Base-by-base conservation (phyloP, 345 rosid species). In the Salix udensis region DNA sequence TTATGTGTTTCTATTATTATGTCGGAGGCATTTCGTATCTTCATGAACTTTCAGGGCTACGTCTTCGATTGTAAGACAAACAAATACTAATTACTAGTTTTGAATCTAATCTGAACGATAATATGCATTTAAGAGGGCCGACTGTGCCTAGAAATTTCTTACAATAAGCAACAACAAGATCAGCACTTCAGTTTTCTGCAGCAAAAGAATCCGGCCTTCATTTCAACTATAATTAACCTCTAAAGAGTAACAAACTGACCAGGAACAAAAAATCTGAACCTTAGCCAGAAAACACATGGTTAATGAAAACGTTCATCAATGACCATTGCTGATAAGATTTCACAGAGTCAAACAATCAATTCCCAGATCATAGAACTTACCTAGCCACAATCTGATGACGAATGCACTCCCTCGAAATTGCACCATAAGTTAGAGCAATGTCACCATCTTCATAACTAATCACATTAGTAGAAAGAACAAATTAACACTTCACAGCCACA, bases 341-440 rank as follows among this genome's bases (percentile, higher is more conserved):
- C 1, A 48, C 55, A 0, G 5, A 64, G 9, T 12, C 31, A 46
- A 68, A 44, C 19, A 69, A 24, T 34, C 36, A 34, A 34, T 34
- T 5, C 36, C 48, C 46, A 21, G n/a, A 31, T 34, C 31, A 7
- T 39, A 70, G 7, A 23, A 71, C 77, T 80, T 68, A 85, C 90
- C 74, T 82, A 16, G 88, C 88, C 31, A 84, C 83, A 42, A 53
- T 64, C 71, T 88, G 90, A 75, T 88, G 90, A 7, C 90, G 85
- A 64, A 85, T 79, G 78, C 88, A 88, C 73, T 88, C 90, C 79
- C 88, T 88, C 65, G 77, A 78, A 50, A 88, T 82, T 34, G 88
- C 61, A 55, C 90, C 88, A 73, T 85, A 84, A 64, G 84, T 82
- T 65, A 86, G 65, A 44, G 88, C 88, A 78, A 85, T 82, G 44